Percentiles rank a stretch among this genome's conserved stretches.
These are phyloP conservation scores for Globisporangium yorkense DNA, from an alignment of 352 stramenopile species.

Conservation along the genomic window DNA sequence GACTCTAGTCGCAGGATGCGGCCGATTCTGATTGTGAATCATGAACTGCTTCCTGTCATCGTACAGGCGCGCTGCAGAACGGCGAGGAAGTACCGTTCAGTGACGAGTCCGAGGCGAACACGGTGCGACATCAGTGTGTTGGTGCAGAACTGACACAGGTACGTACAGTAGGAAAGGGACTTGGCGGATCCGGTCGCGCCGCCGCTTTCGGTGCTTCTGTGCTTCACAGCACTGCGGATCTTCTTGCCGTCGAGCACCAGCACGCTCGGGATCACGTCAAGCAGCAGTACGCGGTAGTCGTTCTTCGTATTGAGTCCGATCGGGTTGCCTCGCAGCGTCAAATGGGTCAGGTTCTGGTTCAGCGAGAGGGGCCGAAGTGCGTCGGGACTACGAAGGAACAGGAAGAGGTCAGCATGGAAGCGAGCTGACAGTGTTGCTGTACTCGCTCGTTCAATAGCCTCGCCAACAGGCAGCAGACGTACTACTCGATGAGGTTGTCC, in stretches of 20 bases:
- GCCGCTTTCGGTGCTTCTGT: slow-evolving; percentile 22
- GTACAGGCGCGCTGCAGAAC: slow-evolving; percentile 53
- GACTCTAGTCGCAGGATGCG: slow-evolving; percentile 31
- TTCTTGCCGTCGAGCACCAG: slow-evolving; percentile 76
- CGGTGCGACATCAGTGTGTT: not conserved
- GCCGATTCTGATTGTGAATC: slow-evolving; percentile 40
- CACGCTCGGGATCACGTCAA: slow-evolving; percentile 70
- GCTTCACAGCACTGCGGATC: slow-evolving; percentile 45
- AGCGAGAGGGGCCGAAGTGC: slow-evolving; percentile 55
- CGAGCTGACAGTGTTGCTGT: no score
- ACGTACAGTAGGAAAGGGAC: slow-evolving; percentile 72
- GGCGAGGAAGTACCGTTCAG: not conserved
- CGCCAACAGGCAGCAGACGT: slow-evolving; percentile 13
- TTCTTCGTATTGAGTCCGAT: slow-evolving; percentile 41
- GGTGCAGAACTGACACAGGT: not conserved
- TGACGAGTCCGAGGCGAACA: not conserved
- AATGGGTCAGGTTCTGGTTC: slow-evolving; percentile 63
- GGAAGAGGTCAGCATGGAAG: not conserved
- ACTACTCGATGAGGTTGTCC: slow-evolving; percentile 76
- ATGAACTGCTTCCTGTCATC: slow-evolving; percentile 78
- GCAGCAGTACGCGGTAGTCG: slow-evolving; percentile 58
- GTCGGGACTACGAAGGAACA: slow-evolving; percentile 31
- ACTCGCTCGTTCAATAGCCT: not conserved
- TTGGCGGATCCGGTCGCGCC: slow-evolving; percentile 22
- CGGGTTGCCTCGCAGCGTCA: slow-evolving; percentile 62